A percentile compares a stretch with the other conserved stretches of the same genome.
Conservation (phyloP, 1,284 basidiomycete genomes). For the Lentinus polychrous region DNA sequence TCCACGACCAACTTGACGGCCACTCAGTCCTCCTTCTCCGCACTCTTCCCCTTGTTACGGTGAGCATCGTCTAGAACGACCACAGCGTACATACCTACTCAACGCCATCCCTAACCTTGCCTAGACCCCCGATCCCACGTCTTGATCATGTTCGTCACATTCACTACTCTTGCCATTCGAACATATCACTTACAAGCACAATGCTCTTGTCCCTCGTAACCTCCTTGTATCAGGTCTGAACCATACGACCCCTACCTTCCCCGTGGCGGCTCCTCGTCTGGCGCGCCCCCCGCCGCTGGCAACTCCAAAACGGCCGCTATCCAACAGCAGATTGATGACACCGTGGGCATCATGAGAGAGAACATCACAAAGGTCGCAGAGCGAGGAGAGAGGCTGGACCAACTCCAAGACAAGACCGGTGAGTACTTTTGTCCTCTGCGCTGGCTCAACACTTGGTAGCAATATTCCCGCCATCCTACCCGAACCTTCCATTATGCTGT, state of each 20-base stretch:
- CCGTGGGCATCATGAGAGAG: conserved; percentile 95
- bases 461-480: background rate
- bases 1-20: conserved; percentile 5
- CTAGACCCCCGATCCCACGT: conserved; percentile 3
- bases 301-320: conserved; percentile 89
- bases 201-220: background rate
- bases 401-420: conserved; percentile 98
- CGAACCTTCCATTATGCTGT: background rate
- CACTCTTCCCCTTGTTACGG: conserved; percentile 1
- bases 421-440: conserved; percentile 27
- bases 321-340: conserved; percentile 91
- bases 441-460: conserved; percentile 1
- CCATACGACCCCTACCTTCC: conserved; percentile 96
- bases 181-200: background rate
- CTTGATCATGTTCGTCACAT: conserved; percentile 5
- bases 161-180: background rate
- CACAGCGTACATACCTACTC: background rate
- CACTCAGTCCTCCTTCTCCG: background rate
- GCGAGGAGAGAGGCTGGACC: conserved; percentile 90
- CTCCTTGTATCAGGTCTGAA: conserved; percentile 57
- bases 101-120: background rate
- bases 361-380: conserved; percentile 97
- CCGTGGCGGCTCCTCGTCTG: conserved; percentile 58
- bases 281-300: conserved; percentile 44
- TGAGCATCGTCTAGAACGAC: background rate